These are phyloP conservation scores for Coffea eugenioides DNA, from an alignment of 257 asterid genomes.

Conservation along the genomic window DNA sequence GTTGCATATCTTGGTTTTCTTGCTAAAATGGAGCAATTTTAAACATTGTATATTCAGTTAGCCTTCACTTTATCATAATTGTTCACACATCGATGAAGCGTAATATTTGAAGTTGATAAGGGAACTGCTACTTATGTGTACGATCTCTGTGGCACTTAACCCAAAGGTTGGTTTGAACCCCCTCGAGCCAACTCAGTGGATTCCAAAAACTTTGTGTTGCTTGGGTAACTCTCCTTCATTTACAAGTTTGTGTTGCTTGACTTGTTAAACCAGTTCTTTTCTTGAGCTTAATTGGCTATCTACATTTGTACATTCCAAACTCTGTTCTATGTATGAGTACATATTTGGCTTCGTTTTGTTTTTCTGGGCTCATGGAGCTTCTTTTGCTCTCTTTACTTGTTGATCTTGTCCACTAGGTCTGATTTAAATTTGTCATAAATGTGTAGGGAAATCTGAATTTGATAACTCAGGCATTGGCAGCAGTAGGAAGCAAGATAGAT, in stretches of 20 bases:
- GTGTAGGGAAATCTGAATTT: constrained; percentile 87
- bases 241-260: neutral
- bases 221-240: neutral
- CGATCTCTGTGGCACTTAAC: neutral
- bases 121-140: neutral
- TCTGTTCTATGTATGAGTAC: neutral
- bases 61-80: neutral
- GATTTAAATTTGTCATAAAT: neutral
- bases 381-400: neutral
- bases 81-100: neutral
- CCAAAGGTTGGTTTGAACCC: neutral
- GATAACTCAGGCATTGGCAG: constrained; percentile 94
- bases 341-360: neutral
- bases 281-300: neutral
- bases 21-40: neutral
- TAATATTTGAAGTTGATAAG: too few species aligned
- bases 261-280: neutral
- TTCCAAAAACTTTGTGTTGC: neutral
- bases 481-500: constrained; percentile 82
- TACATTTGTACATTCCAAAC: neutral
- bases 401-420: neutral
- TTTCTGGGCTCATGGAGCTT: neutral
- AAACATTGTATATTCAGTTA: neutral
- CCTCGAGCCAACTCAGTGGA: neutral
- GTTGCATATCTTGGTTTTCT: neutral